phyloP scores from a whole-genome alignment of 352 stramenopile species.

The Pilasporangium apinafurcum region DNA sequence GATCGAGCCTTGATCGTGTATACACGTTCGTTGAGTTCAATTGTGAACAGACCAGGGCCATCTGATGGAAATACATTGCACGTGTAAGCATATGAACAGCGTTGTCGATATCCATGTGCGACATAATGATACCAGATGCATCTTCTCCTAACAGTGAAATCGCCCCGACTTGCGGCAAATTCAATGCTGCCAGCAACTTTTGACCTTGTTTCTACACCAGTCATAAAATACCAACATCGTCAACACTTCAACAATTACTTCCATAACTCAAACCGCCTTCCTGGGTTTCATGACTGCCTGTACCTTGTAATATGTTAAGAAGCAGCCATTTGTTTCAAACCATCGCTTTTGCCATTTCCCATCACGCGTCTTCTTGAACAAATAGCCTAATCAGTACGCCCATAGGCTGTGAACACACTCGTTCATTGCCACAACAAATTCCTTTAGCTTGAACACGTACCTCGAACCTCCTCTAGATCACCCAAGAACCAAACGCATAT shows the following conservation, averaged over 20 bases:
- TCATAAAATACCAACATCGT: no score
- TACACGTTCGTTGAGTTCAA: slow-evolving; percentile 86
- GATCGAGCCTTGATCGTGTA: slow-evolving; percentile 88
- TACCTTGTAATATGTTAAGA: slow-evolving; percentile 99
- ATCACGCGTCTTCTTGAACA: slow-evolving; percentile 92
- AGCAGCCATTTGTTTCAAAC: slow-evolving; percentile 98
- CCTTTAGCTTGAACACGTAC: slow-evolving; percentile 9
- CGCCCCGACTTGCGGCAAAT: slow-evolving; percentile 89
- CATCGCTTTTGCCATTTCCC: slow-evolving; percentile 97
- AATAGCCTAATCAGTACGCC: slow-evolving; percentile 49
- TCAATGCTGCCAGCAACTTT: slow-evolving; percentile 92
- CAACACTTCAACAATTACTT: no score
- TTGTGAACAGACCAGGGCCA: slow-evolving; percentile 82
- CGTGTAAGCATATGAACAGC: not conserved
- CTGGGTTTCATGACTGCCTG: slow-evolving; percentile 1
- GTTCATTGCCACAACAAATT: not conserved
- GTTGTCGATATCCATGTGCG: no score
- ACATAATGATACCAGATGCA: slow-evolving; percentile 55
- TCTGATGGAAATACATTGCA: slow-evolving; percentile 34
- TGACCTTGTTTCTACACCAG: slow-evolving; percentile 86
- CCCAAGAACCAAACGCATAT: not conserved
- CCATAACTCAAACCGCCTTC: not conserved
- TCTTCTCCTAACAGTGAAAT: slow-evolving; percentile 74
- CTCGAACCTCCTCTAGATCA: slow-evolving; percentile 46
- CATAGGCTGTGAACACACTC: not conserved